These are phyloP conservation scores for Barbatosphaeria neglecta DNA, from an alignment of 495 filamentous ascomycete genomes.

Conservation along the genomic window DNA sequence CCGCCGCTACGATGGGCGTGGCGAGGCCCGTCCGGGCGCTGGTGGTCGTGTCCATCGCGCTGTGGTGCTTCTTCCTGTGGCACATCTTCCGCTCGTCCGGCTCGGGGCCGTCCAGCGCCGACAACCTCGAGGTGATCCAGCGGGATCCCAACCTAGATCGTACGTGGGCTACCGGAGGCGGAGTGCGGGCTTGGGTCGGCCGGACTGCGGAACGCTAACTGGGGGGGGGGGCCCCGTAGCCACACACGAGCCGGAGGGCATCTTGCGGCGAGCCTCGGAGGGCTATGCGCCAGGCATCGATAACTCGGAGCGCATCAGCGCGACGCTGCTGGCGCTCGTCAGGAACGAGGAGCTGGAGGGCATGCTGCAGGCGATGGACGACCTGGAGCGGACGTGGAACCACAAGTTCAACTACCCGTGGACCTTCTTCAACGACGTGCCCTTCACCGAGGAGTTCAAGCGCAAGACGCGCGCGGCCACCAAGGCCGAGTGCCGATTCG, in stretches of 20 bases:
- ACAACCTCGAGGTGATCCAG: constrained; percentile 41
- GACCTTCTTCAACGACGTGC: constrained; percentile 96
- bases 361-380: constrained; percentile 75
- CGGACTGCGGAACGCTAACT: constrained; percentile 3
- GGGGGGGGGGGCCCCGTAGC: constrained; percentile 33
- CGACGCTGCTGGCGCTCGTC: constrained; percentile 86
- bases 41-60: constrained; percentile 52
- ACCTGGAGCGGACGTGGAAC: constrained; percentile 94
- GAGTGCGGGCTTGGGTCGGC: not conserved
- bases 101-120: constrained; percentile 22
- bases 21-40: constrained; percentile 73
- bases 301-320: constrained; percentile 75
- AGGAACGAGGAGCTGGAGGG: constrained; percentile 79
- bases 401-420: constrained; percentile 99
- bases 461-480: constrained; percentile 60
- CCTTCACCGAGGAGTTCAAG: constrained; percentile 91
- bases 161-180: constrained; percentile 27
- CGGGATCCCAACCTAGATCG: constrained; percentile 76
- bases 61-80: constrained; percentile 65
- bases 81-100: constrained; percentile 47
- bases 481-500: constrained; percentile 74
- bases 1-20: constrained; percentile 53
- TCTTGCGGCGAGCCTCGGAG: constrained; percentile 58
- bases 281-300: constrained; percentile 59
- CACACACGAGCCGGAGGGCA: constrained; percentile 69